Evolutionary conservation across 169 alveolate genomes (phyloP).

Genomic region (Eimeria necatrix): DNA sequence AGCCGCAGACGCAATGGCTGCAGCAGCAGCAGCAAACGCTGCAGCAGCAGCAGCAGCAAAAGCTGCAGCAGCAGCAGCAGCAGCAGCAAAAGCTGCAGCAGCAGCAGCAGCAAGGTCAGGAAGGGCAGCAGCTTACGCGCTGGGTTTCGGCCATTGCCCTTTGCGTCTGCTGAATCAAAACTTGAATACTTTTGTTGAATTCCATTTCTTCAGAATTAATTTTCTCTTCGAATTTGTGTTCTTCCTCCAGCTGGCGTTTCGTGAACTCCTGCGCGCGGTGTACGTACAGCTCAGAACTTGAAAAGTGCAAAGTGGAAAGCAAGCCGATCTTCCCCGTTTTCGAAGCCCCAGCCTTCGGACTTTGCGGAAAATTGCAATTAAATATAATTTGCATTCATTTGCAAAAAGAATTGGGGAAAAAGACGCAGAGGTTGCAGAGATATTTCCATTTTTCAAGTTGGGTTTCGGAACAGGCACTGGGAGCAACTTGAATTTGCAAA

Average conservation of each 20-base stretch:
- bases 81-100: background rate
- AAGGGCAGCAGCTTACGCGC: background rate
- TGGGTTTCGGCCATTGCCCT: slow-evolving; percentile 28
- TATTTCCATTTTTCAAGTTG: no score
- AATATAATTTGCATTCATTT: no score
- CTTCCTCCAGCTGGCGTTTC: background rate
- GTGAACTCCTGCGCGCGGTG: slow-evolving; percentile 52
- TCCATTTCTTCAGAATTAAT: background rate
- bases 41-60: slow-evolving; percentile 47
- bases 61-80: background rate
- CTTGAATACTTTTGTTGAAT: background rate
- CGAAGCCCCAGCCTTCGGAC: no score
- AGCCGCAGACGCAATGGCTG: no score
- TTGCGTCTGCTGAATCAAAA: background rate
- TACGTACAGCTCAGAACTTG: no score
- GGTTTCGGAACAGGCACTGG: no score
- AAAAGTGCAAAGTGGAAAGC: no score
- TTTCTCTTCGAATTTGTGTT: background rate
- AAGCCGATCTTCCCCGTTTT: no score
- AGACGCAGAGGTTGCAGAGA: no score
- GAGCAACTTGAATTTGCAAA: no score
- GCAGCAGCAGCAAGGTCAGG: background rate
- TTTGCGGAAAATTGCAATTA: no score
- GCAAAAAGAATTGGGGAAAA: no score
- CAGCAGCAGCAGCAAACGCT: slow-evolving; percentile 31